phyloP scores from a whole-genome alignment of 441 rosid genomes.

The Syzygium malaccense region DNA sequence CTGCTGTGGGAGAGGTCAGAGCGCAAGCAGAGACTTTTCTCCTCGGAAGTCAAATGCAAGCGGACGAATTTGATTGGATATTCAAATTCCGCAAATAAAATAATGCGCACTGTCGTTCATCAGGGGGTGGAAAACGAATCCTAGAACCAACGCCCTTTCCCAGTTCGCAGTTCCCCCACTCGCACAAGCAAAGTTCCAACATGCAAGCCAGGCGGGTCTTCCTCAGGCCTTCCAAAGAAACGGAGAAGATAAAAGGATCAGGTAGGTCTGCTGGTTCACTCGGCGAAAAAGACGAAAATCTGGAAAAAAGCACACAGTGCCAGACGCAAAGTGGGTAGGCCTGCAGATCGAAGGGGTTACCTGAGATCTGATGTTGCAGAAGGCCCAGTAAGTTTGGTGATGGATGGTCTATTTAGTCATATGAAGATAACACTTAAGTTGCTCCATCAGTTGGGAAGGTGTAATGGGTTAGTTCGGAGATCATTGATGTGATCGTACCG shows the following conservation, averaged over 20 bases:
- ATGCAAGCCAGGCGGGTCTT: background rate
- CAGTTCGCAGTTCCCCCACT: background rate
- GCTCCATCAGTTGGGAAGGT: background rate
- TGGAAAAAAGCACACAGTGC: background rate
- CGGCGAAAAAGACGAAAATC: background rate
- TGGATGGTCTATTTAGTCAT: background rate
- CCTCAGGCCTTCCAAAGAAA: background rate
- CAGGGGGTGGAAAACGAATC: too few relatives aligned
- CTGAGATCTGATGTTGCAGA: background rate
- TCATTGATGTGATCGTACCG: background rate
- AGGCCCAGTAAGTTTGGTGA: background rate
- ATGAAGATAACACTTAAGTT: background rate
- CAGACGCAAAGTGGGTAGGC: background rate
- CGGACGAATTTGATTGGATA: background rate
- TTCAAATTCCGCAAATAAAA: background rate
- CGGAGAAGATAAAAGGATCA: background rate
- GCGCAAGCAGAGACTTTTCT: background rate
- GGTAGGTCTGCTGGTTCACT: background rate
- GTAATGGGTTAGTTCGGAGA: background rate
- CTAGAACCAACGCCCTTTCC: background rate
- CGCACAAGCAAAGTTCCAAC: background rate
- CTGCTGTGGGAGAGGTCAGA: background rate
- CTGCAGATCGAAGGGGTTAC: background rate
- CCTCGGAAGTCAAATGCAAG: conserved; percentile 1
- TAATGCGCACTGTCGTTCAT: background rate